A percentile compares a stretch with the other conserved stretches of the same genome.
These are phyloP conservation scores for Rhizophora apiculata DNA, from an alignment of 345 rosid genomes.

Conservation along the genomic window DNA sequence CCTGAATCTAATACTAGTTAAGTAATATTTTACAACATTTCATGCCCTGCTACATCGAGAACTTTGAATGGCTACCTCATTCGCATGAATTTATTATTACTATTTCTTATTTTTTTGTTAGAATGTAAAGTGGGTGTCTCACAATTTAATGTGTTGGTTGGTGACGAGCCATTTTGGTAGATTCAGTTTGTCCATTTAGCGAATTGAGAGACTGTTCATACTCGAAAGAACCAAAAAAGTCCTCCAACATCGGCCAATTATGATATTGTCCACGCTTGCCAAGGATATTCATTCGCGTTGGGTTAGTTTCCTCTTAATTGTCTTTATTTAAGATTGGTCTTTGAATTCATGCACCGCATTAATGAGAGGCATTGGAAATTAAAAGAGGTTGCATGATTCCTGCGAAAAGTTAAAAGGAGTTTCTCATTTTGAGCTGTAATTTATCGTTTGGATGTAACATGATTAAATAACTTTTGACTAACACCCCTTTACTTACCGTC, in stretches of 20 bases:
- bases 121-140: too few species aligned
- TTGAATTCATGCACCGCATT: neutral
- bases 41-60: too few species aligned
- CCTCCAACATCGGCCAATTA: too few species aligned
- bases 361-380: neutral
- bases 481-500: neutral
- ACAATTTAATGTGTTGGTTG: too few species aligned
- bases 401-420: neutral
- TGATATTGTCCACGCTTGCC: neutral
- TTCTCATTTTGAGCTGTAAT: neutral
- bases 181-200: too few species aligned
- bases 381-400: neutral
- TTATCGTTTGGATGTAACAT: neutral
- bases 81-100: too few species aligned
- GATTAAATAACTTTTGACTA: constrained; percentile 1
- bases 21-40: constrained; percentile 1
- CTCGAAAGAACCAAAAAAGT: too few species aligned
- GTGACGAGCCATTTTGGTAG: too few species aligned
- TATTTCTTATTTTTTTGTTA: too few species aligned
- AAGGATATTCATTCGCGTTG: neutral
- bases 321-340: neutral
- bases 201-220: too few species aligned
- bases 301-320: neutral
- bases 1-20: neutral
- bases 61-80: too few species aligned